Evolutionary conservation across 2,329 filamentous ascomycete species (phyloP).

Genomic region (Trichoderma cornu-damae): DNA sequence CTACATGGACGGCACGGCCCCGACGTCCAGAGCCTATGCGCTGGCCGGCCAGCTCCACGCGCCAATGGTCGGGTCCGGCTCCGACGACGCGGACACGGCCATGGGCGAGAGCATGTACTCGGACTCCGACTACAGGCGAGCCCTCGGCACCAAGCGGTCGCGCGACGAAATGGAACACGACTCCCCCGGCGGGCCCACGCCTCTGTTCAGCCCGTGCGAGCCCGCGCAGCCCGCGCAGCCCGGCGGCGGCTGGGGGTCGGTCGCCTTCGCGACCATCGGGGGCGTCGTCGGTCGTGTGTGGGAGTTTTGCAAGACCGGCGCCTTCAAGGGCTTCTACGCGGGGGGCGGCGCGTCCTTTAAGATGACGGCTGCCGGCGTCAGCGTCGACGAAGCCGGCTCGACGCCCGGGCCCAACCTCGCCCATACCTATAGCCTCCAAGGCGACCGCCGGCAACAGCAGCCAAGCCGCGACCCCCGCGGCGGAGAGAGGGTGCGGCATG

Average conservation of each 20-base stretch:
- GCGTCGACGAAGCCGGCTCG: constrained; percentile 22
- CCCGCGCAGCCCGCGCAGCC: constrained; percentile 28
- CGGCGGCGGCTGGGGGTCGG: constrained; percentile 49
- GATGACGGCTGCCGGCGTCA: constrained; percentile 35
- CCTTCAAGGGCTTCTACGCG: constrained; percentile 81
- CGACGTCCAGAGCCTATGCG: constrained; percentile 36
- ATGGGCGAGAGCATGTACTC: constrained; percentile 54
- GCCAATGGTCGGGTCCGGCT: constrained; percentile 32
- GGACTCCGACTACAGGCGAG: constrained; percentile 51
- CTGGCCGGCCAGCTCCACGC: constrained; percentile 52
- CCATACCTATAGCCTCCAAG: constrained; percentile 32
- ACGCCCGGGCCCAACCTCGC: constrained; percentile 18
- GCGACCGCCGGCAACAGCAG: constrained; percentile 16
- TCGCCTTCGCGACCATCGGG: constrained; percentile 58
- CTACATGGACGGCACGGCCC: constrained; percentile 24
- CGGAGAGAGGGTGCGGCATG: not conserved
- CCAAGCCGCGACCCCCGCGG: not conserved
- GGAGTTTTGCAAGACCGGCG: constrained; percentile 69
- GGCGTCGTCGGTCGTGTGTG: constrained; percentile 72
- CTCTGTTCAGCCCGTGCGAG: constrained; percentile 29
- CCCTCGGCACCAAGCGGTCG: constrained; percentile 44
- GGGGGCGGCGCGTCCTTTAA: constrained; percentile 72
- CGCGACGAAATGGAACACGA: constrained; percentile 35
- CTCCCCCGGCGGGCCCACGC: constrained; percentile 28
- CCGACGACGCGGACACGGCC: constrained; percentile 27